Conservation (phyloP, 116 monocot genomes). For the Dioscorea cayenensis region DNA sequence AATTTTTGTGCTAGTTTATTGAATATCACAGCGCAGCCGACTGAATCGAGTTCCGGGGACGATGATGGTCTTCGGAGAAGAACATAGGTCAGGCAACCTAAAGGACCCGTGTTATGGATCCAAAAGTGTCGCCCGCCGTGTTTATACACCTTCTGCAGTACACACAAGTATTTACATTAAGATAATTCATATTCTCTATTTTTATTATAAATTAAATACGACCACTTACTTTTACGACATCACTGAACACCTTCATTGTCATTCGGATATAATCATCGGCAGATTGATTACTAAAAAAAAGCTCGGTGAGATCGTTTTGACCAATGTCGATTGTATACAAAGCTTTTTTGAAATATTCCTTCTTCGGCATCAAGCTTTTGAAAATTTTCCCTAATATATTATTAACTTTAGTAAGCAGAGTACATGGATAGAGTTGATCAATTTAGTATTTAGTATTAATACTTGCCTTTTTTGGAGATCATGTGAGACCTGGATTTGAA, state of each 20-base stretch:
- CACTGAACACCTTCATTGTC: constrained; percentile 9
- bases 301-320: constrained; percentile 42
- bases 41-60: not conserved
- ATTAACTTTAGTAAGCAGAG: not conserved
- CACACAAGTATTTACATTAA: too few species aligned
- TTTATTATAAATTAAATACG: too few species aligned
- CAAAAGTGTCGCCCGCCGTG: constrained; percentile 31
- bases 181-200: too few species aligned
- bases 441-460: not conserved
- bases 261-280: constrained; percentile 4
- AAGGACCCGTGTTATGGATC: constrained; percentile 39
- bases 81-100: constrained; percentile 30
- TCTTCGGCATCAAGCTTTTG: constrained; percentile 23
- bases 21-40: not conserved
- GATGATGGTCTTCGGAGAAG: constrained; percentile 2
- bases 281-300: constrained; percentile 4
- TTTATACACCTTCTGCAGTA: constrained; percentile 7
- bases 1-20: constrained; percentile 9
- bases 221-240: constrained; percentile 16
- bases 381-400: constrained; percentile 15
- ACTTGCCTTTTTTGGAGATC: constrained; percentile 21
- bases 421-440: not conserved
- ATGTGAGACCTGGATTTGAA: constrained; percentile 25
- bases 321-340: constrained; percentile 42
- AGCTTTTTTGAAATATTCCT: constrained; percentile 31